A percentile compares a stretch with the other conserved stretches of the same genome.
phyloP scores from a whole-genome alignment of 148 eudicot species.

The Hydrangea macrophylla region DNA sequence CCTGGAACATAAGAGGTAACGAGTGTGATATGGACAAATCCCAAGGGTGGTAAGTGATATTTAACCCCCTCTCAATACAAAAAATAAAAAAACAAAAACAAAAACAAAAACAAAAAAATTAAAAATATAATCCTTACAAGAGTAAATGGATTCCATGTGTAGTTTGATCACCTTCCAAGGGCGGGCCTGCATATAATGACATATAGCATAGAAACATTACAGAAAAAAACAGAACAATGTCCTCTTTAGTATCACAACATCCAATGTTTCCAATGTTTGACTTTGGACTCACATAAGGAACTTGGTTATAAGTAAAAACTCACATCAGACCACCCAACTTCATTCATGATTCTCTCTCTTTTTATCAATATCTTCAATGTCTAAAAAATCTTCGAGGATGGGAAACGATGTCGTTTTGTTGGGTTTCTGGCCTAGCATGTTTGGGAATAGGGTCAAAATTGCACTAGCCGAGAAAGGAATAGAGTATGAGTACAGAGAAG shows the following conservation, averaged over 20 bases:
- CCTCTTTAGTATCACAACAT: not conserved
- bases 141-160: no score
- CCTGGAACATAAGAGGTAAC: no score
- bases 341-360: not conserved
- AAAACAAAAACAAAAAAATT: no score
- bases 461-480: conserved; percentile 21
- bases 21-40: no score
- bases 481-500: conserved; percentile 10
- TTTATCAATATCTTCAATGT: not conserved
- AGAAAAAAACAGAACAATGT: not conserved
- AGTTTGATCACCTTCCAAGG: not conserved
- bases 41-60: no score
- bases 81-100: no score
- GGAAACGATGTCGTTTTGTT: conserved; percentile 13
- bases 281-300: not conserved
- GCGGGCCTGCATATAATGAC: not conserved
- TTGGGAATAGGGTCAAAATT: conserved; percentile 13
- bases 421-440: conserved; percentile 5
- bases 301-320: not conserved
- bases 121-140: no score
- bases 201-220: not conserved
- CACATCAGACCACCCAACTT: not conserved
- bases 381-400: not conserved
- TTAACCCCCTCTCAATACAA: no score
- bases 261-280: not conserved